phyloP scores from a whole-genome alignment of 495 filamentous ascomycete genomes.

The Trichocladium uniseriatum region DNA sequence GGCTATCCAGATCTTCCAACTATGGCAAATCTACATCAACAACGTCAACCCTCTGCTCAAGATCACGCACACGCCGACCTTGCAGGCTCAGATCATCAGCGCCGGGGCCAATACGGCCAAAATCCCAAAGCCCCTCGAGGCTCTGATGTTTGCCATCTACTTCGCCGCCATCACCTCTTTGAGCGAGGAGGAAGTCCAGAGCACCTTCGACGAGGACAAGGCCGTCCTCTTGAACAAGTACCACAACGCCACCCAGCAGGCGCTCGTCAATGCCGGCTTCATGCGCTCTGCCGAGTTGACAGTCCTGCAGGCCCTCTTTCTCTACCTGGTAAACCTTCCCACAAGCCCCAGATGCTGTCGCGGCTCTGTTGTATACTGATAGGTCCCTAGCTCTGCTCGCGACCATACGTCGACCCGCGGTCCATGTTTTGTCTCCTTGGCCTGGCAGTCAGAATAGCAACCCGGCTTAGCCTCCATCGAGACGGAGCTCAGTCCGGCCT shows the following conservation, averaged over 20 bases:
- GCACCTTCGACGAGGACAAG: conserved; percentile 41
- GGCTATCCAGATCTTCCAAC: conserved; percentile 58
- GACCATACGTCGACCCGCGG: conserved; percentile 40
- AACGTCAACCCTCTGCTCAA: conserved; percentile 66
- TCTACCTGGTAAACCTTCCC: conserved; percentile 41
- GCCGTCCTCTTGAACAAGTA: conserved; percentile 37
- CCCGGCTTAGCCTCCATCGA: conserved; percentile 57
- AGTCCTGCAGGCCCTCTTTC: conserved; percentile 45
- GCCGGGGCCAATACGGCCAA: conserved; percentile 39
- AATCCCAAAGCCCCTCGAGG: conserved; percentile 41
- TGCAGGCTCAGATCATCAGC: conserved; percentile 46
- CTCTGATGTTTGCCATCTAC: conserved; percentile 51
- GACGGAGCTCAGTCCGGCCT: conserved; percentile 54
- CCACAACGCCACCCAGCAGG: conserved; percentile 43
- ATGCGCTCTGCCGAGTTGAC: conserved; percentile 46
- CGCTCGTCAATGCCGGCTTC: conserved; percentile 48
- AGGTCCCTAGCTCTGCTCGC: conserved; percentile 31
- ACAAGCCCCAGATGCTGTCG: not conserved
- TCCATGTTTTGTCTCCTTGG: conserved; percentile 48
- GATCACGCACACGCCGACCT: conserved; percentile 54
- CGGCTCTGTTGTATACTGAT: conserved; percentile 12
- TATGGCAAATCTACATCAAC: conserved; percentile 63
- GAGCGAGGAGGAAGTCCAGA: conserved; percentile 41
- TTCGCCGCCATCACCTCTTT: conserved; percentile 44
- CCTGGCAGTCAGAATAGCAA: conserved; percentile 58